phyloP scores from a whole-genome alignment of 441 rosid species.

The Euphorbia neoarborescens region DNA sequence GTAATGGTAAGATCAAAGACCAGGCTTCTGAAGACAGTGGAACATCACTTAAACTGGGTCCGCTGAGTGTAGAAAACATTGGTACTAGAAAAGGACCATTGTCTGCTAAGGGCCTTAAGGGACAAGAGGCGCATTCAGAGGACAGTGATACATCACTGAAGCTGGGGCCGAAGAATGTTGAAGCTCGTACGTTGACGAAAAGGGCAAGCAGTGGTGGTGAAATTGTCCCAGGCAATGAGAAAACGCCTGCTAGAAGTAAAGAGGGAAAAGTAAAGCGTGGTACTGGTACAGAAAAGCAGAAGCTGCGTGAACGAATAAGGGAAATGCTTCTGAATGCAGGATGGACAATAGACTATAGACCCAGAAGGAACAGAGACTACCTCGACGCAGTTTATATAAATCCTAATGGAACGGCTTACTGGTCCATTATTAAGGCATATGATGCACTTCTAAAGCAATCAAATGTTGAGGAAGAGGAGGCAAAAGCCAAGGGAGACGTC shows the following conservation, averaged over 20 bases:
- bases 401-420: constrained; percentile 84
- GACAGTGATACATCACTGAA: constrained; percentile 49
- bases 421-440: constrained; percentile 97
- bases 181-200: constrained; percentile 28
- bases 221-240: constrained; percentile 33
- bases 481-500: constrained; percentile 38
- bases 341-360: constrained; percentile 93
- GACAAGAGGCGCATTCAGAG: constrained; percentile 40
- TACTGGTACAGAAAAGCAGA: constrained; percentile 94
- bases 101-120: constrained; percentile 31
- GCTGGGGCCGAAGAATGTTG: constrained; percentile 31
- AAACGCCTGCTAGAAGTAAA: constrained; percentile 28
- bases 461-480: constrained; percentile 51
- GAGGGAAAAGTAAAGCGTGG: constrained; percentile 69
- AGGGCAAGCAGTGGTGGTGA: constrained; percentile 35
- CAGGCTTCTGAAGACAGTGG: constrained; percentile 24
- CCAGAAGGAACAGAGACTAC: constrained; percentile 90
- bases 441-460: constrained; percentile 84
- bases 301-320: constrained; percentile 78
- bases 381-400: constrained; percentile 88
- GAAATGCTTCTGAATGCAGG: constrained; percentile 86
- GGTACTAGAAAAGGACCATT: constrained; percentile 17
- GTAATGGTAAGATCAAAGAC: constrained; percentile 20
- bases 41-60: constrained; percentile 20
- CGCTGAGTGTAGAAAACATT: constrained; percentile 12